Conservation (phyloP, 2,329 filamentous ascomycete species). For the Waltergamsia citrina region DNA sequence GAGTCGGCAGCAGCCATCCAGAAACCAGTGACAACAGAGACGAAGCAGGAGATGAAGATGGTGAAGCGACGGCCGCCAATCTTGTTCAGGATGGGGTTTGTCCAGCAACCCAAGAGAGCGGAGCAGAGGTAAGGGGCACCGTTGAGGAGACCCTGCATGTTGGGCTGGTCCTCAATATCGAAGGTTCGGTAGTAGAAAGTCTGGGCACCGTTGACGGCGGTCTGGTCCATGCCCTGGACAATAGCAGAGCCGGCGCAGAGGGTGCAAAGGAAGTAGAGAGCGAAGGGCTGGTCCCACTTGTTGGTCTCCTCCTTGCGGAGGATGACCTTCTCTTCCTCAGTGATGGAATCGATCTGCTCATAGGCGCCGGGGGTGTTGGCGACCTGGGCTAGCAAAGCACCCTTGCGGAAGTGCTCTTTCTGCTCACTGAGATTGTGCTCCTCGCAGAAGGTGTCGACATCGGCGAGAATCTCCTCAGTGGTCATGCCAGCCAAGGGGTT, state of each 20-base stretch:
- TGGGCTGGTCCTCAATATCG: slow-evolving; percentile 23
- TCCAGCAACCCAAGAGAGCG: slow-evolving; percentile 26
- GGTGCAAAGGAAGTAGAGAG: slow-evolving; percentile 23
- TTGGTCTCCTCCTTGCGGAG: slow-evolving; percentile 17
- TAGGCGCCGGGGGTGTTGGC: slow-evolving; percentile 21
- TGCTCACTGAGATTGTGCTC: slow-evolving; percentile 21
- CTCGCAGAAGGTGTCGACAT: slow-evolving; percentile 25
- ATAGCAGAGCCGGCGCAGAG: slow-evolving; percentile 35
- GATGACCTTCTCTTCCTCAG: slow-evolving; percentile 16
- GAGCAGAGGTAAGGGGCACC: slow-evolving; percentile 44
- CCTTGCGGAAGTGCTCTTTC: slow-evolving; percentile 36
- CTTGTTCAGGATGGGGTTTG: slow-evolving; percentile 39
- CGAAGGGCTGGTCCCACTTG: slow-evolving; percentile 21
- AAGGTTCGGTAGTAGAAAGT: slow-evolving; percentile 23
- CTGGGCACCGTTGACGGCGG: slow-evolving; percentile 55
- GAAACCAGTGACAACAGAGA: slow-evolving; percentile 39
- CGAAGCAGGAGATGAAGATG: slow-evolving; percentile 52
- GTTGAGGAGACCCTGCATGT: slow-evolving; percentile 47
- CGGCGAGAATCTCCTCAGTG: slow-evolving; percentile 17
- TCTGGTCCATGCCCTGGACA: slow-evolving; percentile 59
- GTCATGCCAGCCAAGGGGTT: slow-evolving; percentile 20
- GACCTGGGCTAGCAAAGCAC: slow-evolving; percentile 39
- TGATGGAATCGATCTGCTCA: slow-evolving; percentile 15
- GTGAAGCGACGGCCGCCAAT: slow-evolving; percentile 54
- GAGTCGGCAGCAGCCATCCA: slow-evolving; percentile 47